Conservation (phyloP, 2,329 filamentous ascomycete genomes). For the Aspergillus intermedius region DNA sequence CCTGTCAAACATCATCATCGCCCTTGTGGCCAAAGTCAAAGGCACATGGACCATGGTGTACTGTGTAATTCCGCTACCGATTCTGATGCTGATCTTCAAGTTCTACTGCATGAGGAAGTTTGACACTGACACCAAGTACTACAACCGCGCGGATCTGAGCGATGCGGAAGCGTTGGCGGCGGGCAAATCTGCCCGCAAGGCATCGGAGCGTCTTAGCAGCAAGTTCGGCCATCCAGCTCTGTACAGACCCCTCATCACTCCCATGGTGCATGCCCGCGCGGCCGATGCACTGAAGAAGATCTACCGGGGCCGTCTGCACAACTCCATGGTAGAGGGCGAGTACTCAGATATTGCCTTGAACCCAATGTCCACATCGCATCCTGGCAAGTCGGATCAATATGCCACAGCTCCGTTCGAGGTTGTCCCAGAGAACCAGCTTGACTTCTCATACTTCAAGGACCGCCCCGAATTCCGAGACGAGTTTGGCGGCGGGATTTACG, state of each 20-base stretch:
- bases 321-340: constrained; percentile 33
- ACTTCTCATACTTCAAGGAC: constrained; percentile 89
- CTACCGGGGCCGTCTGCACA: constrained; percentile 71
- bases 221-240: constrained; percentile 84
- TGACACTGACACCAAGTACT: constrained; percentile 75
- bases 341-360: constrained; percentile 77
- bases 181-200: constrained; percentile 33
- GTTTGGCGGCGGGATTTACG: constrained; percentile 64
- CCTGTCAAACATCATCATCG: constrained; percentile 71
- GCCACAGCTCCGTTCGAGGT: constrained; percentile 73
- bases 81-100: constrained; percentile 79
- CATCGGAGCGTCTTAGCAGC: constrained; percentile 62
- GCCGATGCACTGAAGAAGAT: constrained; percentile 80
- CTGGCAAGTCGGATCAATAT: constrained; percentile 45
- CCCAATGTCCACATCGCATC: constrained; percentile 59
- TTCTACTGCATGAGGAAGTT: constrained; percentile 70
- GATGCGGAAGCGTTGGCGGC: constrained; percentile 41
- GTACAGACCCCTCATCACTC: constrained; percentile 81
- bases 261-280: constrained; percentile 89
- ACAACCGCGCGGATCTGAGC: constrained; percentile 58
- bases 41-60: constrained; percentile 62
- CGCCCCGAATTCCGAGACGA: constrained; percentile 80
- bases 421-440: constrained; percentile 76
- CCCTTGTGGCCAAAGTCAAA: constrained; percentile 65
- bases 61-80: constrained; percentile 64